Evolutionary conservation across 129 eudicot species (phyloP), one percentile per base, ranked within the genome.

Genomic region (Flaveria linearis): DNA sequence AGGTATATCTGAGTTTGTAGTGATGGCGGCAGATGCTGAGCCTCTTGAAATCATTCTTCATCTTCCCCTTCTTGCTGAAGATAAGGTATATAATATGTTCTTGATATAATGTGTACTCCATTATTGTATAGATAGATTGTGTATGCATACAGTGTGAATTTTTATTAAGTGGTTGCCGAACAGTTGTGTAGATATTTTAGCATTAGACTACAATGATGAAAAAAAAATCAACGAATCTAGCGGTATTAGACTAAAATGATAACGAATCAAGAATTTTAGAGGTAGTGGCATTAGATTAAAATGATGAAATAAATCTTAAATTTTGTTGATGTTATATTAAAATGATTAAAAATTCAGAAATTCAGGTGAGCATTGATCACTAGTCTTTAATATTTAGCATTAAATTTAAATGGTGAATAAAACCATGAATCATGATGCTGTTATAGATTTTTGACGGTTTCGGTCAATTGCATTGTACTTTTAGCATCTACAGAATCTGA

Each of bases 11-110:
- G 96, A 89, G 82, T 89, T 89, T 69, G 85, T 89, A 39, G 96
- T 89, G 65, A 85, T 89, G 96, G 92, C 96, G 2, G 96, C 95
- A 15, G 95, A 89, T 71, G 85, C 95, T 7, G 95, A 89, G 85
- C 95, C 95, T 12, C 91, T 89, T 60, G 96, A 89, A 69, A 89
- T 89, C 46, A 88, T 89, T 52, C 96, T 89, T 63, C 96, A 89
- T 76, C 91, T 89, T 81, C 96, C 96, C 25, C 88, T 89, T 56
- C 92, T 89, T 50, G 96, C 96, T 53, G 96, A 89, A 79, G 96
- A 89, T 41, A 89, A 89, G 96, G 96, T 89, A 81, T 74, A 42
- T 65, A 33, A 47, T 17, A 6, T 7, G 2, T 23, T 68, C 36
- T 42, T 60, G 6, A n/a, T 49, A 23, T 28, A 13, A 69, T 49